Evolutionary conservation across 106 monocot genomes (phyloP).

Genomic region (Allium cepa): DNA sequence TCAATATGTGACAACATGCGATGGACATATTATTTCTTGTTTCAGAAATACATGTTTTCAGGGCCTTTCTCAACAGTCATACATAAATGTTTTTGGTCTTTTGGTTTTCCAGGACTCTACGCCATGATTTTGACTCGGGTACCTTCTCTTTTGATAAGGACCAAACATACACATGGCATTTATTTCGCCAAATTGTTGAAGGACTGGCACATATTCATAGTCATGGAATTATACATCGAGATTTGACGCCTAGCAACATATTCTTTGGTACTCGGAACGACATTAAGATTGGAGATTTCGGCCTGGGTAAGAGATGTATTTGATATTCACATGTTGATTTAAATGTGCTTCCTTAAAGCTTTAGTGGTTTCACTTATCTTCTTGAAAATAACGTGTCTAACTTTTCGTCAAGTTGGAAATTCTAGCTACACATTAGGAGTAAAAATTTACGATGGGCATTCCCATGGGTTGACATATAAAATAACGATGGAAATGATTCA

Average conservation of each 20-base stretch:
- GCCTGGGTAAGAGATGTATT: conserved; percentile 58
- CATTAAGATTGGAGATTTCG: conserved; percentile 98
- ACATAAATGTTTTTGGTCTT: background rate
- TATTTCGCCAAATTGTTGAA: conserved; percentile 99
- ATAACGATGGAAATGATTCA: too few relatives aligned
- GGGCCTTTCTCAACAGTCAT: too few relatives aligned
- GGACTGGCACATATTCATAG: conserved; percentile 95
- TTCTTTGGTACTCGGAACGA: conserved; percentile 98
- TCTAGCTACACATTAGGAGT: too few relatives aligned
- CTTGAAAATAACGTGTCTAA: background rate
- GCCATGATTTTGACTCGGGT: conserved; percentile 66
- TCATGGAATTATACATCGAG: conserved; percentile 97
- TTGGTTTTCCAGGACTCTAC: conserved; percentile 62
- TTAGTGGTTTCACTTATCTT: background rate
- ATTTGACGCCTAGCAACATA: conserved; percentile 93
- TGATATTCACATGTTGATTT: background rate
- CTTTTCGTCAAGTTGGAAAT: too few relatives aligned
- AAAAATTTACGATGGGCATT: too few relatives aligned
- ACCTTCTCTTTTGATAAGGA: conserved; percentile 63
- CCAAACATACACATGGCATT: conserved; percentile 52
- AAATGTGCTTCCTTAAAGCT: too few relatives aligned
- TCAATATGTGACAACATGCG: too few relatives aligned
- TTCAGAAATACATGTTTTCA: too few relatives aligned
- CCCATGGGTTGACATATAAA: too few relatives aligned
- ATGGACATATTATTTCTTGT: too few relatives aligned